Conservation (phyloP, 208 protist species). For the Crithidia expoeki region DNA sequence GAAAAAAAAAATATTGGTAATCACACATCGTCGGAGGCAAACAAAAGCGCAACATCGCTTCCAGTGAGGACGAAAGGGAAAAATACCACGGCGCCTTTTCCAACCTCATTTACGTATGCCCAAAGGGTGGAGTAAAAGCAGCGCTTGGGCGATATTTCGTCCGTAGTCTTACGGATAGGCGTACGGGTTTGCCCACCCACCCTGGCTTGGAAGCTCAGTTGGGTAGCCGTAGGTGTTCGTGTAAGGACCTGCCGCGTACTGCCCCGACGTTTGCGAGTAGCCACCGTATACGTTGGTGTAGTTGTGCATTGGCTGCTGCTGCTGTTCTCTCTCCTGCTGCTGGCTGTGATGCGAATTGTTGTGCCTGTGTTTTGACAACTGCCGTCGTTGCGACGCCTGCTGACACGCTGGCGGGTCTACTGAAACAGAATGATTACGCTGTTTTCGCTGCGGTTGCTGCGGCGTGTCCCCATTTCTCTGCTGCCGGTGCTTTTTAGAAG, state of each 20-base stretch:
- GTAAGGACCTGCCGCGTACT: background rate
- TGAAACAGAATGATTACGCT: background rate
- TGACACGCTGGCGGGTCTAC: too few relatives aligned
- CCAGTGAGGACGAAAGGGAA: background rate
- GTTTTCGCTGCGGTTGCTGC: background rate
- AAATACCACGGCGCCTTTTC: background rate
- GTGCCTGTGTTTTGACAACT: background rate
- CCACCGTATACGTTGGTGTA: conserved; percentile 7
- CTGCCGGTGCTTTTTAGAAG: background rate
- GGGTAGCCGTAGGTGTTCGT: conserved; percentile 4
- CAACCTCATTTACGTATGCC: background rate
- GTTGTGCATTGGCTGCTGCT: conserved; percentile 4
- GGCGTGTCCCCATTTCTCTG: background rate
- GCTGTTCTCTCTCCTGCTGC: conserved; percentile 5
- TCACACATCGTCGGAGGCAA: too few relatives aligned
- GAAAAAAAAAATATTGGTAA: conserved; percentile 1
- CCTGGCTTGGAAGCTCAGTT: background rate
- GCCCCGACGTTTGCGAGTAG: background rate
- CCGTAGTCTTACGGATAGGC: background rate
- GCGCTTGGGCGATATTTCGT: background rate
- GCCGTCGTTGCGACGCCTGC: background rate
- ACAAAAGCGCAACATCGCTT: background rate
- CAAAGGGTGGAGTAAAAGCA: background rate
- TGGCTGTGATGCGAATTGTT: background rate
- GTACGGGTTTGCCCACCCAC: background rate